phyloP scores from a whole-genome alignment of 345 rosid genomes.

The Linum usitatissimum region DNA sequence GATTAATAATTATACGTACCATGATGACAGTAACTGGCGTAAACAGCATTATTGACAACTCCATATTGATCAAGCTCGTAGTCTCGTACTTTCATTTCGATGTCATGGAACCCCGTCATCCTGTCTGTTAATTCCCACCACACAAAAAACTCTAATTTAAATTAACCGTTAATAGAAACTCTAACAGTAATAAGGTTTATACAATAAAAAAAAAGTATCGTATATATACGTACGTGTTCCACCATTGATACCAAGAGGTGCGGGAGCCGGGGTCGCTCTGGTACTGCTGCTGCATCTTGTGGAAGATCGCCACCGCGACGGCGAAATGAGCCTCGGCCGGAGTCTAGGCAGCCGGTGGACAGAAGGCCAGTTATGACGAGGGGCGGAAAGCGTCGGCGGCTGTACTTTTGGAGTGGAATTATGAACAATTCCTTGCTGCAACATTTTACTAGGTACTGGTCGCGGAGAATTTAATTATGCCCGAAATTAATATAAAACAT shows the following conservation, averaged over 20 bases:
- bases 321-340: not conserved
- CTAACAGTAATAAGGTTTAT: not conserved
- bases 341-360: conserved; percentile 16
- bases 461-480: no score
- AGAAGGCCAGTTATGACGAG: conserved; percentile 16
- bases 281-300: conserved; percentile 15
- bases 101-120: conserved; percentile 45
- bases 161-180: no score
- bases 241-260: conserved; percentile 41
- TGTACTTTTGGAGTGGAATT: conserved; percentile 4
- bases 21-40: conserved; percentile 81
- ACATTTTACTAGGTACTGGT: not conserved
- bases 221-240: conserved; percentile 30
- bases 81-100: conserved; percentile 69
- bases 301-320: conserved; percentile 18
- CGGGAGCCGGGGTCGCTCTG: conserved; percentile 4
- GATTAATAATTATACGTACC: no score
- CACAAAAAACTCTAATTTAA: no score
- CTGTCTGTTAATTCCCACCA: conserved; percentile 27
- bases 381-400: conserved; percentile 15
- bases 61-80: conserved; percentile 87
- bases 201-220: conserved; percentile 17
- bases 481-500: no score
- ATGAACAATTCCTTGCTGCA: not conserved
- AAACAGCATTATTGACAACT: conserved; percentile 80